Evolutionary conservation across 768 basidiomycete genomes (phyloP).

Genomic region (Lactarius evosmus): DNA sequence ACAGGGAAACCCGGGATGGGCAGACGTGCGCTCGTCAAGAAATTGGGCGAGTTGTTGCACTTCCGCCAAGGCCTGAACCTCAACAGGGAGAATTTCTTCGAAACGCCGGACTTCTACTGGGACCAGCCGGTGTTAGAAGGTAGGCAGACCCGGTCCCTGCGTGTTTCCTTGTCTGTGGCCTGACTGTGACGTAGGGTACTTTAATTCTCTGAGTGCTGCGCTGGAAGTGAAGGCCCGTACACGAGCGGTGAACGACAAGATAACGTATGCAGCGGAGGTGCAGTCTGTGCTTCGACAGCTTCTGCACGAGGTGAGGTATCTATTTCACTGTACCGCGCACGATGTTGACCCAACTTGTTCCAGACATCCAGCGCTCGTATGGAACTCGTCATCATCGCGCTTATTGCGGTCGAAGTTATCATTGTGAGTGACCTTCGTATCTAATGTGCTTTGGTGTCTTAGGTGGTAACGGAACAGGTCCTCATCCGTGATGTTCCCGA

Average conservation of each 20-base stretch:
- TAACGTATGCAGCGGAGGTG: conserved; percentile 84
- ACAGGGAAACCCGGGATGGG: conserved; percentile 84
- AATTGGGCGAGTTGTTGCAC: conserved; percentile 87
- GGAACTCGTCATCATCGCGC: conserved; percentile 92
- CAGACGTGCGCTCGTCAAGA: conserved; percentile 81
- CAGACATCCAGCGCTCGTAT: conserved; percentile 88
- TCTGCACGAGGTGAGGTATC: conserved; percentile 21
- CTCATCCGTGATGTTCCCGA: conserved; percentile 78
- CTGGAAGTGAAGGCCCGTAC: conserved; percentile 84
- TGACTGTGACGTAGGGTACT: conserved; percentile 52
- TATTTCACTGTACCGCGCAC: conserved; percentile 11
- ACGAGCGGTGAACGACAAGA: conserved; percentile 84
- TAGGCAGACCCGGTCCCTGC: conserved; percentile 33
- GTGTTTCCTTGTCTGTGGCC: conserved; percentile 1
- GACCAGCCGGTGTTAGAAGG: conserved; percentile 87
- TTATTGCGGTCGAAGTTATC: conserved; percentile 94
- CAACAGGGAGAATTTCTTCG: conserved; percentile 83
- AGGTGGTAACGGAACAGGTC: conserved; percentile 44
- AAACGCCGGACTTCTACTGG: conserved; percentile 94
- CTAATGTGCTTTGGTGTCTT: not conserved
- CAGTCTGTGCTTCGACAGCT: conserved; percentile 83
- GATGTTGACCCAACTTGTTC: conserved; percentile 9
- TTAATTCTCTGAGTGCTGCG: conserved; percentile 79
- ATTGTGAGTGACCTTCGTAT: conserved; percentile 52
- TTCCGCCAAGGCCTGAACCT: conserved; percentile 92